Base-by-base conservation (phyloP, 305 asterid genomes). In the Salvia sclarea region DNA sequence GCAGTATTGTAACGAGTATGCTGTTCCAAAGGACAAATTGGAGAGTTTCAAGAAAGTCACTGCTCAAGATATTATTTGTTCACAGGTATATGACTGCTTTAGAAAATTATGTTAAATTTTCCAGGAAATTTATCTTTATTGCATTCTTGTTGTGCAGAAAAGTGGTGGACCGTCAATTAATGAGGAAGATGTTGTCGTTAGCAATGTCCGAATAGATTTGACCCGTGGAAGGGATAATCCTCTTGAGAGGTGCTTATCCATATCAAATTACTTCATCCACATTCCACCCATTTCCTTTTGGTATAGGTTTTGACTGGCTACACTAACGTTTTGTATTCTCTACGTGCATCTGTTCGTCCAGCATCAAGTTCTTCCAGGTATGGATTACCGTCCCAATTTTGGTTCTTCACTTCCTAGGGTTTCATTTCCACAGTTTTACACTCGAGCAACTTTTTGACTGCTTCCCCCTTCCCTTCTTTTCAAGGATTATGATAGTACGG, bases 281-380 rank as follows among this genome's bases (percentile, higher is more conserved):
- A n/a, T n/a, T n/a, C n/a, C n/a, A n/a, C n/a, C 55, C 9, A 56
- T n/a, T 74, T 50, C 37, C 43, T 49, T 69, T 13, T 35, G 56
- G 43, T 8, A 35, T 69, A 14, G 47, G n/a, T 33, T 60, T 37
- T 57, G 2, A 17, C 4, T n/a, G 12, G 14, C 59, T 64, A 54
- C 70, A 54, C 33, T 54, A 30, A 66, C 44, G 12, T 64, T 68
- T 47, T 21, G 71, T 38, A 25, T 70, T 70, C 58, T 76, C 74
- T 77, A 54, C 78, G 35, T 58, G 48, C 40, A 52, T 84, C 82
- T 58, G 57, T 45, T 74, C 72, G 57, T 66, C 76, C 92, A 92
- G 98, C 79, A 77, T 92, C 89, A 81, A 81, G n/a, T 92, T 92
- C 83, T 92, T 92, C 90, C 71, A 86, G 97, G 98, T 90, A 90